Conservation (phyloP, 1,284 basidiomycete species). For the Mycena sp. region DNA sequence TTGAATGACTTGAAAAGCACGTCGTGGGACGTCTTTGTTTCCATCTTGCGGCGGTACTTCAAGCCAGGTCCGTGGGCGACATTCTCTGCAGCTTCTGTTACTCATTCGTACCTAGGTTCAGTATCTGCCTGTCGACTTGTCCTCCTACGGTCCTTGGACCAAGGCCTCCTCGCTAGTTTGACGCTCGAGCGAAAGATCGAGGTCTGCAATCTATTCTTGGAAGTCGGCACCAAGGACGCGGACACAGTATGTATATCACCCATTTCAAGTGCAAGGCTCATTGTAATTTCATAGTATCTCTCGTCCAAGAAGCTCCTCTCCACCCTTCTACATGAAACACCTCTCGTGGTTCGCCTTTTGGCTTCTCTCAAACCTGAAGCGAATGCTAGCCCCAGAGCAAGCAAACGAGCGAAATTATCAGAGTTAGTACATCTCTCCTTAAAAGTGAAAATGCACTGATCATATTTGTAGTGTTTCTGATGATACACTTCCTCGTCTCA, state of each 20-base stretch:
- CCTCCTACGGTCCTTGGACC: conserved; percentile 55
- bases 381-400: conserved; percentile 54
- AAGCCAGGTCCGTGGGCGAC: conserved; percentile 50
- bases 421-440: conserved; percentile 53
- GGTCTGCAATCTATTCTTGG: conserved; percentile 63
- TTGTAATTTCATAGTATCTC: conserved; percentile 49
- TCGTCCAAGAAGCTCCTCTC: conserved; percentile 62
- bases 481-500: conserved; percentile 56
- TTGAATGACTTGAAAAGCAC: conserved; percentile 57
- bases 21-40: conserved; percentile 60
- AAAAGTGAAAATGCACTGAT: conserved; percentile 14
- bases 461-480: conserved; percentile 39
- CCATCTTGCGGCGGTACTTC: conserved; percentile 56
- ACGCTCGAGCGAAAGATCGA: conserved; percentile 61
- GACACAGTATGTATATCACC: conserved; percentile 54
- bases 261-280: neutral
- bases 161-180: conserved; percentile 63
- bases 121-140: conserved; percentile 47
- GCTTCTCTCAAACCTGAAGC: conserved; percentile 57
- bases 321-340: conserved; percentile 56
- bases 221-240: conserved; percentile 53
- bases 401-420: conserved; percentile 69
- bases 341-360: conserved; percentile 71
- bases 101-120: conserved; percentile 35
- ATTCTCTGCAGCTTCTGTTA: neutral